Evolutionary conservation across 805 yeast genomes (phyloP), one percentile per base, ranked within the genome.

Genomic region (Wickerhamomyces ciferrii): DNA sequence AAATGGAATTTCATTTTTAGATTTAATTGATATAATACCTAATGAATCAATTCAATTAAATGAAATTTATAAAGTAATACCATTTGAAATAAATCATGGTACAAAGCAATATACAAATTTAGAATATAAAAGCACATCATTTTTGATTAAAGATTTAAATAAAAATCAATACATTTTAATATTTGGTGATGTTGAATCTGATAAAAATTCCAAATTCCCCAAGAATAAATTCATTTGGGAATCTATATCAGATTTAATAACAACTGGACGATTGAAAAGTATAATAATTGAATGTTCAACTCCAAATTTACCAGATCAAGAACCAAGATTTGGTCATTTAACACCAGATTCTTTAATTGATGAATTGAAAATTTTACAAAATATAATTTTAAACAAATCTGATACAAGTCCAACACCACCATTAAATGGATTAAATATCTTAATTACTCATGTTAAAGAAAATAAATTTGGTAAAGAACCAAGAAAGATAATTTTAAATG

Each of bases 181-280:
- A 3, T 88, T 89, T 72, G 97, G 97, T 1, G 97, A 90, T 60
- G 78, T 87, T 32, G 96, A 90, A 59, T 74, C 84, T 42, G 96
- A 87, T 59, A 36, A 56, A 5, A 60, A 69, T 1, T 76, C 86
- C 10, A 53, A 24, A 53, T 68, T 23, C 56, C 60, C 29, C 75
- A 78, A 39, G 50, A 55, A 43, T 38, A 53, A 49, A 43, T 48
- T 9, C 43, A 73, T 87, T 3, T 88, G 96, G 96, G 44, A 60
- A 3, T 53, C 62, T 18, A 67, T 87, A 3, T 76, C 84, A 0
- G 71, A 74, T 0, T 53, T 69, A 25, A 68, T 84, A 1, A 56
- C 68, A 0, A 41, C 64, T 4, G 61, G 67, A 3, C 48, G 62
- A 14, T 64, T 90, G 39, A 68, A 63, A 19, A 79, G 81, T 0